Percentiles rank a stretch among this genome's conserved stretches.
phyloP scores from a whole-genome alignment of 2,329 filamentous ascomycete genomes.

The Acrocalymma vagum region DNA sequence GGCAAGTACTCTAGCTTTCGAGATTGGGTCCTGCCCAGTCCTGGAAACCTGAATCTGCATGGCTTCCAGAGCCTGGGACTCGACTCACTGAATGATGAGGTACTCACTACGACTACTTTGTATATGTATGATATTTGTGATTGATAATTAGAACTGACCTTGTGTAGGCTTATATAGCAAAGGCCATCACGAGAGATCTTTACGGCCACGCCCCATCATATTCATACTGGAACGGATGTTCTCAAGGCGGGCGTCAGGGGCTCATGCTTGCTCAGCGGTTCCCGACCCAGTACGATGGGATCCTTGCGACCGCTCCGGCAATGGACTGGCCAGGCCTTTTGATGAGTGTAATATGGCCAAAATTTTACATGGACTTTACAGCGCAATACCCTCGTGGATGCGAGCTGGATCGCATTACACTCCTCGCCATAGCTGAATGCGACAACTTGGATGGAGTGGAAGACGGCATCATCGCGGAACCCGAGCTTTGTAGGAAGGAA shows the following conservation, averaged over 20 bases:
- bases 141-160: conserved; percentile 38
- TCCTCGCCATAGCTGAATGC: conserved; percentile 25
- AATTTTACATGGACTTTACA: conserved; percentile 30
- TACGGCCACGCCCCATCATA: conserved; percentile 38
- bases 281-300: conserved; percentile 39
- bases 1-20: conserved; percentile 4
- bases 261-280: conserved; percentile 40
- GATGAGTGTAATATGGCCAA: conserved; percentile 19
- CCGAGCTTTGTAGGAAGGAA: conserved; percentile 23
- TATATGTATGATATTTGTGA: no score
- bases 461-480: conserved; percentile 29
- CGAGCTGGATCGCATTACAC: conserved; percentile 31
- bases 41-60: conserved; percentile 32
- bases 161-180: conserved; percentile 38
- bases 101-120: no score
- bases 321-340: conserved; percentile 22
- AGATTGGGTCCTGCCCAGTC: conserved; percentile 26
- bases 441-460: conserved; percentile 32
- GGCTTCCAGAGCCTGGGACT: conserved; percentile 44
- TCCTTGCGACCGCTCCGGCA: conserved; percentile 38
- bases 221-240: conserved; percentile 46
- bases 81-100: conserved; percentile 39
- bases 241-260: conserved; percentile 43
- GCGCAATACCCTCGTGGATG: conserved; percentile 21
- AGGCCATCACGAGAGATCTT: conserved; percentile 24